Percentiles rank a stretch among this genome's conserved stretches.
These are phyloP conservation scores for Agaricus blazei DNA, from an alignment of 768 basidiomycete genomes.

Conservation along the genomic window DNA sequence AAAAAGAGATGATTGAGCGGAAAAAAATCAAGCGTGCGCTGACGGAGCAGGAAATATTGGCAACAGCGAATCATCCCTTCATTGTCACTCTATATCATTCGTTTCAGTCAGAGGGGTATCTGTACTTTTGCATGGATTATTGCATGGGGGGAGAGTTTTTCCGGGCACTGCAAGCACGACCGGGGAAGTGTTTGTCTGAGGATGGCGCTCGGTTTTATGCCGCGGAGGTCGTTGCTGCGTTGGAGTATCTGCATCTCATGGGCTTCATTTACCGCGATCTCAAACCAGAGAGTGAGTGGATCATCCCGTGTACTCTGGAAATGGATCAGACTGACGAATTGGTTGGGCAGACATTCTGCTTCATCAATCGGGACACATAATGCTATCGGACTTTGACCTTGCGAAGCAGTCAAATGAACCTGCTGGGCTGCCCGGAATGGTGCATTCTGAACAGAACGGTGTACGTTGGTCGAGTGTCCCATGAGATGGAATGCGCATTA, in stretches of 20 bases:
- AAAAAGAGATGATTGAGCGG: slow-evolving; percentile 99
- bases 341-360: slow-evolving; percentile 79
- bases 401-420: slow-evolving; percentile 91
- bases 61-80: slow-evolving; percentile 98
- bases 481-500: slow-evolving; percentile 3
- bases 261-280: slow-evolving; percentile 99
- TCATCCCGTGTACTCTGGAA: slow-evolving; percentile 11
- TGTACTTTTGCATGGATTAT: slow-evolving; percentile 99
- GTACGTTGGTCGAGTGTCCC: slow-evolving; percentile 40
- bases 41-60: slow-evolving; percentile 98
- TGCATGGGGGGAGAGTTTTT: slow-evolving; percentile 99
- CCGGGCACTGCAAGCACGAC: slow-evolving; percentile 91
- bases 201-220: slow-evolving; percentile 97
- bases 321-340: slow-evolving; percentile 14
- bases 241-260: slow-evolving; percentile 98
- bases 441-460: slow-evolving; percentile 86
- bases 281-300: slow-evolving; percentile 92
- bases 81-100: slow-evolving; percentile 99
- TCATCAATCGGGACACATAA: slow-evolving; percentile 97
- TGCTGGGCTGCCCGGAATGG: slow-evolving; percentile 80
- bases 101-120: slow-evolving; percentile 96
- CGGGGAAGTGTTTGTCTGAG: slow-evolving; percentile 95
- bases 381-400: slow-evolving; percentile 98
- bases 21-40: slow-evolving; percentile 99
- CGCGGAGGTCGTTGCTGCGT: slow-evolving; percentile 94